phyloP scores from a whole-genome alignment of 2,329 filamentous ascomycete genomes.

The Pochonia chlamydosporia region DNA sequence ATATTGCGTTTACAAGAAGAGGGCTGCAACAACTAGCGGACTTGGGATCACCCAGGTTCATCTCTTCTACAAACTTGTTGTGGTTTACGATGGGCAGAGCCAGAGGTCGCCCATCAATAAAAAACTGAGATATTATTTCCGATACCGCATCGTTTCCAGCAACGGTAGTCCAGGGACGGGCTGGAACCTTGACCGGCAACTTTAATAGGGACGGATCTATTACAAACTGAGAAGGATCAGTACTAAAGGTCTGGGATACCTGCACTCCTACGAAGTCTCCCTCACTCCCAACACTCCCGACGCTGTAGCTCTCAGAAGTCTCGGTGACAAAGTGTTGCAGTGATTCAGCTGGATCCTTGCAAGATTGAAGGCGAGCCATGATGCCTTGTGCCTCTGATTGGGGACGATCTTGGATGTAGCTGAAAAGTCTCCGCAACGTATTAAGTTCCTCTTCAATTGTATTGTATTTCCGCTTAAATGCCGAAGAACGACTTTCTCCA shows the following conservation, averaged over 20 bases:
- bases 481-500: slow-evolving; percentile 4
- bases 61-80: neutral
- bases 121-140: slow-evolving; percentile 1
- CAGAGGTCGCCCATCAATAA: neutral
- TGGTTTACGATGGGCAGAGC: neutral
- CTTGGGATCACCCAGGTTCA: slow-evolving; percentile 2
- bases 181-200: neutral
- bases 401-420: neutral
- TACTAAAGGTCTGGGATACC: no score
- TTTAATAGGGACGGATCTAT: neutral
- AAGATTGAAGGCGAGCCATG: neutral
- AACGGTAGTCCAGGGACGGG: neutral
- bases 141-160: neutral
- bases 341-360: neutral
- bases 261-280: neutral
- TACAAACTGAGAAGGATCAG: neutral
- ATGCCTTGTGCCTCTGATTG: neutral
- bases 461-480: slow-evolving; percentile 4
- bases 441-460: slow-evolving; percentile 1
- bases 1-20: neutral
- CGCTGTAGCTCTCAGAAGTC: neutral
- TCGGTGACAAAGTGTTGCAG: neutral
- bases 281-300: neutral
- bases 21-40: no score
- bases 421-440: neutral